A percentile compares a stretch with the other conserved stretches of the same genome.
Evolutionary conservation across 1,284 basidiomycete genomes (phyloP).

Genomic region (Golubevia pallescens): DNA sequence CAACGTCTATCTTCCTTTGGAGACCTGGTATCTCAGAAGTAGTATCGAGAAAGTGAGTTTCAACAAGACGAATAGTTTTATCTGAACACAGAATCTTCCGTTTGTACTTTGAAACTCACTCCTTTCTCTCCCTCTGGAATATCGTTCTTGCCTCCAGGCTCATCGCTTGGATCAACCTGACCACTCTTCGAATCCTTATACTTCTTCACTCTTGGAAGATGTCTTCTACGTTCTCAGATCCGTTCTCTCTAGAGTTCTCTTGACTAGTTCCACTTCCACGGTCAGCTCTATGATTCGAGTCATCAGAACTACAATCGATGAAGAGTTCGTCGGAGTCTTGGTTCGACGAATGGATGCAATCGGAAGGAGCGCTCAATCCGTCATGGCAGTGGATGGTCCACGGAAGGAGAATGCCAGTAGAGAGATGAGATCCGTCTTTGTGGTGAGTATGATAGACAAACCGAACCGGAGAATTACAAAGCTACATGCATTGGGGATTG

Average conservation of each 20-base stretch:
- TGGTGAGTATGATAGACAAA: slow-evolving; percentile 16
- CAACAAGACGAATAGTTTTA: background rate
- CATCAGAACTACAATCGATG: slow-evolving; percentile 33
- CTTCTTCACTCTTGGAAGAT: slow-evolving; percentile 57
- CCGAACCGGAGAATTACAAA: too few relatives aligned
- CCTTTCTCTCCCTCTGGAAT: slow-evolving; percentile 64
- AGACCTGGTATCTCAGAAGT: slow-evolving; percentile 88
- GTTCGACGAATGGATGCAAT: slow-evolving; percentile 53
- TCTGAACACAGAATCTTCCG: too few relatives aligned
- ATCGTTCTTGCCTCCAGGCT: slow-evolving; percentile 40
- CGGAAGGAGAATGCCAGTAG: slow-evolving; percentile 52
- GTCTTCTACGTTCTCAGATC: slow-evolving; percentile 58
- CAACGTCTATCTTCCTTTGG: slow-evolving; percentile 77
- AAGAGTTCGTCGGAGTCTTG: slow-evolving; percentile 51
- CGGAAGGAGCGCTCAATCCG: slow-evolving; percentile 35
- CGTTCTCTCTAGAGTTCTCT: slow-evolving; percentile 42
- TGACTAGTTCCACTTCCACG: slow-evolving; percentile 33
- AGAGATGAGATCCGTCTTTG: slow-evolving; percentile 51
- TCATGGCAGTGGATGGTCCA: slow-evolving; percentile 55
- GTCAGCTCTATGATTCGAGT: slow-evolving; percentile 19
- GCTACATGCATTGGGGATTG: too few relatives aligned
- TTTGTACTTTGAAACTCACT: too few relatives aligned
- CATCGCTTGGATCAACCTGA: slow-evolving; percentile 73
- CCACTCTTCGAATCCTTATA: slow-evolving; percentile 33
- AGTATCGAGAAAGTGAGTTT: slow-evolving; percentile 80